These are phyloP conservation scores for Ambispora gerdemannii DNA, from an alignment of 192 early-diverging fungal genomes.

Conservation along the genomic window DNA sequence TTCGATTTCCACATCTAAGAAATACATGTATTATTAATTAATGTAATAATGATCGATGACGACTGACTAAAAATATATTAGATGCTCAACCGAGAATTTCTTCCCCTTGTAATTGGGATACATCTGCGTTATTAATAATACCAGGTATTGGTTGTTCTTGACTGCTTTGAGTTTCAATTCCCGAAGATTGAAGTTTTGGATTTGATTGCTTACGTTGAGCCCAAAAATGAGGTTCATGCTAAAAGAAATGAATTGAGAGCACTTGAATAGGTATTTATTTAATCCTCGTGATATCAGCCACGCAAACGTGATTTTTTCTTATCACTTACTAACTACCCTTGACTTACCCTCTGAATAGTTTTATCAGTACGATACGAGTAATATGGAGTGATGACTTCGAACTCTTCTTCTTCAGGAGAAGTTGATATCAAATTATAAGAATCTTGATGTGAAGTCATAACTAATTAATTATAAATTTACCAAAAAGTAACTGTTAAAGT, in stretches of 20 bases:
- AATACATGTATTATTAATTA: background rate
- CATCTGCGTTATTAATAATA: background rate
- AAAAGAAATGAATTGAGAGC: background rate
- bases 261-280: background rate
- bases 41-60: background rate
- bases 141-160: too few relatives aligned
- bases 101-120: background rate
- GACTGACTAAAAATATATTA: background rate
- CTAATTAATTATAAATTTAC: too few relatives aligned
- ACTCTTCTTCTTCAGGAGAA: background rate
- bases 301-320: background rate
- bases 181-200: background rate
- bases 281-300: background rate
- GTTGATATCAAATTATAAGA: background rate
- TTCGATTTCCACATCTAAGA: background rate
- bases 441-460: too few relatives aligned
- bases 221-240: conserved; percentile 26
- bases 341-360: conserved; percentile 13
- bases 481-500: too few relatives aligned
- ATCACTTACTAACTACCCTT: background rate
- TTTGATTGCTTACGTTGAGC: background rate
- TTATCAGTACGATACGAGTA: conserved; percentile 28
- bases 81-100: background rate
- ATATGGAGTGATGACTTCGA: conserved; percentile 1
- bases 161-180: background rate